Conservation (phyloP, 345 rosid genomes). For the Eucalyptus tenuipes region DNA sequence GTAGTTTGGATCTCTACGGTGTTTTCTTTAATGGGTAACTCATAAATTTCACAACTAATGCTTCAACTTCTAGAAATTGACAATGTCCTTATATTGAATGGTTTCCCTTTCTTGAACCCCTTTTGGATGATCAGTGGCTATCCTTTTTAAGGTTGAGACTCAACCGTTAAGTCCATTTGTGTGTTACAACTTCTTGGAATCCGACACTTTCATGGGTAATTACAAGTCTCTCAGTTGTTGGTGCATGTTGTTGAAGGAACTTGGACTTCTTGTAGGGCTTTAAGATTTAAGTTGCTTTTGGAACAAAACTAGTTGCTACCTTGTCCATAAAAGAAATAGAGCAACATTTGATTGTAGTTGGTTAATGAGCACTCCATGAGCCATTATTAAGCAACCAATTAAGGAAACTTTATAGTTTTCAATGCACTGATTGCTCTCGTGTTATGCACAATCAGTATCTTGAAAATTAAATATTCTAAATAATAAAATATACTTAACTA, state of each 20-base stretch:
- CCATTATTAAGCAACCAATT: background rate
- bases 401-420: background rate
- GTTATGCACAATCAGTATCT: background rate
- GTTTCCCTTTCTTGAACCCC: background rate
- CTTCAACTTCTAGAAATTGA: constrained; percentile 9
- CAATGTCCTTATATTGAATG: background rate
- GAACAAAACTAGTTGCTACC: background rate
- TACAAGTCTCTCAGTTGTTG: background rate
- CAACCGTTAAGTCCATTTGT: background rate
- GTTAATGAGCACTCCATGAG: background rate
- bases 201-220: background rate
- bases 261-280: background rate
- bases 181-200: background rate
- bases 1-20: background rate
- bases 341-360: background rate
- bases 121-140: background rate
- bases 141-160: background rate
- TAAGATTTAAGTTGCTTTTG: background rate
- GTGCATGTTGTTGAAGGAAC: background rate
- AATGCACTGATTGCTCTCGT: background rate
- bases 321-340: background rate
- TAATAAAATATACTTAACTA: background rate
- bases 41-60: constrained; percentile 24
- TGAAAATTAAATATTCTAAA: background rate
- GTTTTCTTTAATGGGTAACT: background rate